Conservation (phyloP, 2,329 filamentous ascomycete genomes). For the Lasiodiplodia sp. region DNA sequence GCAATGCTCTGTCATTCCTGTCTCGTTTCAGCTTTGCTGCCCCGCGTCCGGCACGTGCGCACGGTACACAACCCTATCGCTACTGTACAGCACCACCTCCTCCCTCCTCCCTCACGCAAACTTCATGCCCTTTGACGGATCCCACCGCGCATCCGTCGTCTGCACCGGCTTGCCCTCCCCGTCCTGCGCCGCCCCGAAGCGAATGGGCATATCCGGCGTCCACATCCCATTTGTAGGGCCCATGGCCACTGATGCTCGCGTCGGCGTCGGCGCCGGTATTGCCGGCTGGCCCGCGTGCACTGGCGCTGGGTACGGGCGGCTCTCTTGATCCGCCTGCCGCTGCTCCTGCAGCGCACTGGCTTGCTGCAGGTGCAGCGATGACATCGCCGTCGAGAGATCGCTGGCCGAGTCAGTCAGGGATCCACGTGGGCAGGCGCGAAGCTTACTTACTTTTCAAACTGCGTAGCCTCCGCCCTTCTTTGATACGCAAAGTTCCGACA, state of each 20-base stretch:
- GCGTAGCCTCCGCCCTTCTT: conserved; percentile 79
- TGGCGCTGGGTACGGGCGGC: conserved; percentile 24
- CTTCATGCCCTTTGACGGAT: conserved; percentile 48
- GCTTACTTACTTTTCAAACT: conserved; percentile 66
- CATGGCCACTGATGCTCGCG: conserved; percentile 42
- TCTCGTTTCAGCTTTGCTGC: conserved; percentile 29
- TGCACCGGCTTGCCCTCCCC: conserved; percentile 26
- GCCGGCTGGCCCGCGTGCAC: conserved; percentile 22
- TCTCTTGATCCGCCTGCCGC: conserved; percentile 60
- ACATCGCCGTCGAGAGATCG: conserved; percentile 68
- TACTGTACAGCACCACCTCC: not conserved
- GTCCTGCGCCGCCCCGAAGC: conserved; percentile 64
- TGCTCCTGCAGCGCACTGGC: conserved; percentile 54
- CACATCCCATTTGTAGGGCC: conserved; percentile 65
- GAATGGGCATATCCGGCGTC: conserved; percentile 82
- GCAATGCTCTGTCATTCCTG: not conserved
- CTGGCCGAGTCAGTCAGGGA: conserved; percentile 40
- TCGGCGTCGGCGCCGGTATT: conserved; percentile 41
- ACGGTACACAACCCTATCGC: not conserved
- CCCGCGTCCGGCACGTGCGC: conserved; percentile 23
- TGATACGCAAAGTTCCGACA: conserved; percentile 80
- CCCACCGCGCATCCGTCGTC: conserved; percentile 47
- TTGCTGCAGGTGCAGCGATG: conserved; percentile 60
- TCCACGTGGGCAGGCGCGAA: not conserved
- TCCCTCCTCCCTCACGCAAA: conserved; percentile 41